phyloP scores from a whole-genome alignment of 768 basidiomycete species.

The Dictyophora rubrovolvata region DNA sequence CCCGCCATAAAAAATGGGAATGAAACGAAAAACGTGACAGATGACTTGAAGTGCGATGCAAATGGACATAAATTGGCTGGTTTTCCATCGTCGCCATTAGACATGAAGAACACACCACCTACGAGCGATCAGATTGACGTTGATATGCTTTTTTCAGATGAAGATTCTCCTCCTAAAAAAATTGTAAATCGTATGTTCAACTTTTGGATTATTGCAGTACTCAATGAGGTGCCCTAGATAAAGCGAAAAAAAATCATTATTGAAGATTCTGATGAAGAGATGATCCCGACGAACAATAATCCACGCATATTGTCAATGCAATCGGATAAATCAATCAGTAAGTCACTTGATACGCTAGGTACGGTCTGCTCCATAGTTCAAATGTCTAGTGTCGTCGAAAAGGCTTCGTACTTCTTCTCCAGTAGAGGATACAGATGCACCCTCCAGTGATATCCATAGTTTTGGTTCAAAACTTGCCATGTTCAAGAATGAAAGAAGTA shows the following conservation, averaged over 20 bases:
- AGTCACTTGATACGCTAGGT: not conserved
- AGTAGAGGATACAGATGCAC: slow-evolving; percentile 8
- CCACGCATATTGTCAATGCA: slow-evolving; percentile 16
- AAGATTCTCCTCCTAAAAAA: slow-evolving; percentile 20
- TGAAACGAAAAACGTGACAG: not conserved
- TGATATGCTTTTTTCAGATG: slow-evolving; percentile 51
- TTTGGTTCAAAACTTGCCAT: slow-evolving; percentile 11
- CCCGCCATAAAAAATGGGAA: not conserved
- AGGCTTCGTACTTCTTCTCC: slow-evolving; percentile 9
- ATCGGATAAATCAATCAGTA: not conserved
- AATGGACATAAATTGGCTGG: not conserved
- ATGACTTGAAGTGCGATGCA: not conserved
- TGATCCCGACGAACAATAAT: slow-evolving; percentile 10
- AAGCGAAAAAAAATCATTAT: slow-evolving; percentile 59
- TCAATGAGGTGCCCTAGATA: slow-evolving; percentile 13
- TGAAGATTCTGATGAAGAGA: slow-evolving; percentile 66
- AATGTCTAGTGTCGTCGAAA: slow-evolving; percentile 4
- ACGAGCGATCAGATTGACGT: slow-evolving; percentile 73
- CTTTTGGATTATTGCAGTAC: not conserved
- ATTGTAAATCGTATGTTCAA: slow-evolving; percentile 25
- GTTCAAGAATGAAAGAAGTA: slow-evolving; percentile 8
- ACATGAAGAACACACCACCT: slow-evolving; percentile 49
- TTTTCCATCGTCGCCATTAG: not conserved
- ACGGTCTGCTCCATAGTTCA: not conserved
- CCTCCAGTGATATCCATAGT: not conserved